Base-by-base conservation (phyloP, 1,139 yeast genomes). In the Keqinozyma sinolaborantium region DNA sequence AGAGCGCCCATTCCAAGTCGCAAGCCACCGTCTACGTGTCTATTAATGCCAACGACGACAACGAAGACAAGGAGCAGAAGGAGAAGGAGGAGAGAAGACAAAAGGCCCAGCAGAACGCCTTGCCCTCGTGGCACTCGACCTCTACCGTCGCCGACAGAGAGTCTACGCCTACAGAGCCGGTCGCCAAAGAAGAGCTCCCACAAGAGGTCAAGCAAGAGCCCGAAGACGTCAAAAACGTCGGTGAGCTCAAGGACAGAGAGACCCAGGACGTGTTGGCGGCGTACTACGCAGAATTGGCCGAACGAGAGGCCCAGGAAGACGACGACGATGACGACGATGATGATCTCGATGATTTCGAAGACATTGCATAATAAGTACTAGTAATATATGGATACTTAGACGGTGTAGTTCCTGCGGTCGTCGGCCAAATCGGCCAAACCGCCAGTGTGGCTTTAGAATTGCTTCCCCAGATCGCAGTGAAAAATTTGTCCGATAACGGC, bases 81-180 rank as follows among this genome's bases (percentile, higher is more conserved):
- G 84, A 77, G 44, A 73, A 77, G 51, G 90, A 82, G 47, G 77
- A 71, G 73, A 79, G 69, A 77, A 80, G 72, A 42, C 73, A 67
- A 43, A 85, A 83, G 55, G 75, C 90, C 53, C 84, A 85, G 52
- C 96, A 90, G 57, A 92, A 94, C 54, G 97, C 96, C 2, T 70
- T 92, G 45, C 98, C 99, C 8, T 81, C 95, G 15, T 92, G 99
- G 99, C 96, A 92, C 55, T 76, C 83, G 44, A 82, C 82, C 45
- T 80, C 94, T 49, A 88, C 98, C 1, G 94, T 92, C 41, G 96
- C 95, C 26, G 33, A 35, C 21, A 58, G 56, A 38, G 50, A 52
- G 7, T 48, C 40, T 5, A 47, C 50, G 4, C 50, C 54, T 8
- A 51, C 45, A 16, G 42, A 43, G 3, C 40, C 30, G 2, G 32